Percentiles rank a stretch among this genome's conserved stretches.
Evolutionary conservation across 352 stramenopile genomes (phyloP).

Genomic region (Globisporangium rhizosaccharum): DNA sequence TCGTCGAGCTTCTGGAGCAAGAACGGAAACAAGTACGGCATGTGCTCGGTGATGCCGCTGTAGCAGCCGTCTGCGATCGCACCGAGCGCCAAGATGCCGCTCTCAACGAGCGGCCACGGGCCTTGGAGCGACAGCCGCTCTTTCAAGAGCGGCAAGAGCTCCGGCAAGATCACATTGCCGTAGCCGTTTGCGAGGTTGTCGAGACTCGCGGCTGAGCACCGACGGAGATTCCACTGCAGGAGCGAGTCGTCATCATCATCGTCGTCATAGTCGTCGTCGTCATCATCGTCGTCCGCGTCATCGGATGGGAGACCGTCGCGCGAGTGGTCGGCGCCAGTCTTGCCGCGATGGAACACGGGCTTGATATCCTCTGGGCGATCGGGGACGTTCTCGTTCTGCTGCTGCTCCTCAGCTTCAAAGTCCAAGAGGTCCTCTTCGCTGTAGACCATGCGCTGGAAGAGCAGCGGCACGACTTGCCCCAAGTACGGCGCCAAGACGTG

Average conservation of each 20-base stretch:
- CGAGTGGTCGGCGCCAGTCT: slow-evolving; percentile 23
- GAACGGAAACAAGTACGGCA: slow-evolving; percentile 93
- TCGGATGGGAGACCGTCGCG: slow-evolving; percentile 23
- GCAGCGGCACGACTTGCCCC: slow-evolving; percentile 87
- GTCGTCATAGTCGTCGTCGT: slow-evolving; percentile 88
- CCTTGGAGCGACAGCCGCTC: slow-evolving; percentile 86
- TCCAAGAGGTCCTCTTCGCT: slow-evolving; percentile 88
- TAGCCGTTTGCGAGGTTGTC: slow-evolving; percentile 93
- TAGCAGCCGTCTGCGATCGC: slow-evolving; percentile 93
- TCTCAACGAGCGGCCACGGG: slow-evolving; percentile 93
- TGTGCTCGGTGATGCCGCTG: slow-evolving; percentile 89
- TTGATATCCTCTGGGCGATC: slow-evolving; percentile 91
- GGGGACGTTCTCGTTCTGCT: slow-evolving; percentile 80
- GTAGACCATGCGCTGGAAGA: slow-evolving; percentile 95
- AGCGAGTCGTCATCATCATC: slow-evolving; percentile 90
- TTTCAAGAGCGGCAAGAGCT: slow-evolving; percentile 89
- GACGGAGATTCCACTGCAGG: slow-evolving; percentile 94
- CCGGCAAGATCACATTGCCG: slow-evolving; percentile 91
- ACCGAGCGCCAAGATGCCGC: slow-evolving; percentile 93
- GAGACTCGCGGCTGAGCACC: slow-evolving; percentile 92
- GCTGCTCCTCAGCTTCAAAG: slow-evolving; percentile 89
- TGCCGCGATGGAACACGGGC: slow-evolving; percentile 77
- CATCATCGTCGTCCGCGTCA: slow-evolving; percentile 72
- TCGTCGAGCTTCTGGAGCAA: slow-evolving; percentile 91
- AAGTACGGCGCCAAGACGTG: slow-evolving; percentile 80